A percentile compares a stretch with the other conserved stretches of the same genome.
Evolutionary conservation across 1,139 yeast genomes (phyloP).

Genomic region (Taphrina sp.): DNA sequence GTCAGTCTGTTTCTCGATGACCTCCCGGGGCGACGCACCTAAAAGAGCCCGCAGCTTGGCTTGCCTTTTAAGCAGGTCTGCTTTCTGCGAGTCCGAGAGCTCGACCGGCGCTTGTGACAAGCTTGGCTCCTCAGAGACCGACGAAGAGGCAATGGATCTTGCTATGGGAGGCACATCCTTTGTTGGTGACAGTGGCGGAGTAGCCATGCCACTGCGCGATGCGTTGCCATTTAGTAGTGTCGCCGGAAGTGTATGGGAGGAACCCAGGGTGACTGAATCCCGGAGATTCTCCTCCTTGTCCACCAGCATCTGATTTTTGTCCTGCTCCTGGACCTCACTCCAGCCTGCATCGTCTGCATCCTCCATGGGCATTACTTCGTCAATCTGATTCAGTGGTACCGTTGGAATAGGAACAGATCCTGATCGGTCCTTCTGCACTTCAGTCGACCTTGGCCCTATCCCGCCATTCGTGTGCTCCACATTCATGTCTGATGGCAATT

Average conservation of each 20-base stretch:
- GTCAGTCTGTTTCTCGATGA: not conserved
- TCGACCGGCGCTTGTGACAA: not conserved
- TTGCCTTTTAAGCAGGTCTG: constrained; percentile 9
- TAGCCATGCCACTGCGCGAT: not conserved
- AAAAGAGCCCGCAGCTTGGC: constrained; percentile 7
- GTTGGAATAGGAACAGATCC: not conserved
- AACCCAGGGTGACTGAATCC: not conserved
- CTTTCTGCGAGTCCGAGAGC: constrained; percentile 4
- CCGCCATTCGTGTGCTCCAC: not conserved
- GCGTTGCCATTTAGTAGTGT: not conserved
- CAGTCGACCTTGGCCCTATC: not conserved
- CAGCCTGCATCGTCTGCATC: not conserved
- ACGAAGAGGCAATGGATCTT: not conserved
- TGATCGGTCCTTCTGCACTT: not conserved
- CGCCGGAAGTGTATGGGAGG: not conserved
- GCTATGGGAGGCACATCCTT: not conserved
- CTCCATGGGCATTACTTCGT: constrained; percentile 1
- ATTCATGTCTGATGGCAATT: not conserved
- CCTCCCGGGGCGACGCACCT: constrained; percentile 7
- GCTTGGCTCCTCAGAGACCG: constrained; percentile 1
- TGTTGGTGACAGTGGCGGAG: not conserved
- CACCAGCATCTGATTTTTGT: no score
- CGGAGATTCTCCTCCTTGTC: no score
- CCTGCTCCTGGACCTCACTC: not conserved
- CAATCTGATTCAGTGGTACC: no score